Percentiles rank a stretch among this genome's conserved stretches.
Conservation (phyloP, 495 filamentous ascomycete genomes). For the Tuber indicum region DNA sequence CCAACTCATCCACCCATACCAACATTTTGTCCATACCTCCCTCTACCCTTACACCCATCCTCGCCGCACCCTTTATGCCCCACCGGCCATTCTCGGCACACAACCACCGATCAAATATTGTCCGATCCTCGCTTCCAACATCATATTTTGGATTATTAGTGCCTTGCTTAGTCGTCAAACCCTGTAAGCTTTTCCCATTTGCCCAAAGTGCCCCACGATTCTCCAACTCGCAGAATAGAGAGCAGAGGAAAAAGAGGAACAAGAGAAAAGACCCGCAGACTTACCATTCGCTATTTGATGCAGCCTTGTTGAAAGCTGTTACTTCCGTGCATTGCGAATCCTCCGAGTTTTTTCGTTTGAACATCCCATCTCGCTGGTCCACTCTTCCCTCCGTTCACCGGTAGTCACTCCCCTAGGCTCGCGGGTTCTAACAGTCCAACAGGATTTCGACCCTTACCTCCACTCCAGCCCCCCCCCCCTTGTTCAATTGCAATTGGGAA, state of each 20-base stretch:
- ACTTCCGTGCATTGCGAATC: neutral
- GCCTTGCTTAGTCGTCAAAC: neutral
- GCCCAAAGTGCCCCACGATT: conserved; percentile 20
- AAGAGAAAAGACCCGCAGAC: conserved; percentile 13
- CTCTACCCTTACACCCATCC: conserved; percentile 8
- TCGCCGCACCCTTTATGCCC: conserved; percentile 16
- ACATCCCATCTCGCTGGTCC: neutral
- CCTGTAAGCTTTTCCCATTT: conserved; percentile 24
- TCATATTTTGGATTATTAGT: conserved; percentile 14
- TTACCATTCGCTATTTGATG: conserved; percentile 23
- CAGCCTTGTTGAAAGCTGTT: conserved; percentile 7
- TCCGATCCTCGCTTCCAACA: conserved; percentile 34
- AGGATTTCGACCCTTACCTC: conserved; percentile 4
- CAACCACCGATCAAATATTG: conserved; percentile 24
- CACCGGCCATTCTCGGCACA: conserved; percentile 27
- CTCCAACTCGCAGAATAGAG: neutral
- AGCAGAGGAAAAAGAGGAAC: neutral
- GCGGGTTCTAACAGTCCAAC: neutral
- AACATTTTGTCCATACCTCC: neutral
- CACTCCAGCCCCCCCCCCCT: neutral
- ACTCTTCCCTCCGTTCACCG: neutral
- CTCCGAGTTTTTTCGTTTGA: conserved; percentile 1
- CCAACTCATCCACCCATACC: conserved; percentile 5
- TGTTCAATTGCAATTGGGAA: conserved; percentile 26
- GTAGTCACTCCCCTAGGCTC: neutral